Base-by-base conservation (phyloP, 176 grass and related monocot species). In the Metroxylon sagu region DNA sequence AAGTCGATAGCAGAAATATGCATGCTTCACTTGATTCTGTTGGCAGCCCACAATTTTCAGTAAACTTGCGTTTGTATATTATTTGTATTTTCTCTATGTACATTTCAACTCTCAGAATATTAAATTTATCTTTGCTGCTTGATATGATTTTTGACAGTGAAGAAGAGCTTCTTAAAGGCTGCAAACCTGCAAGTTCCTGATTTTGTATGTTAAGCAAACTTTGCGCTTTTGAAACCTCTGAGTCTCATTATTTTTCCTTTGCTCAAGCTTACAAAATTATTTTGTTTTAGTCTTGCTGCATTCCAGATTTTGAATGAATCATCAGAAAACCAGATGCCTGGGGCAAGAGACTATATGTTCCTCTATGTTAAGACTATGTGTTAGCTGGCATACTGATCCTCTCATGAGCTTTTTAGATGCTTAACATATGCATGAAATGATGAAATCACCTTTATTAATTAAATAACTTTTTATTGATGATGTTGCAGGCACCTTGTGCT, bases 11-110 rank as follows among this genome's bases (percentile, higher is more conserved):
- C 55, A 65, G 30, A 53, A 70, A 73, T 67, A 53, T 64, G 6
- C 61, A 61, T 59, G 67, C 78, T 82, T 86, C 85, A 6, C 54
- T 89, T 61, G 58, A 26, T 49, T 52, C 21, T 23, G 21, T 69
- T 69, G 53, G 56, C 29, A 63, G 61, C 58, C 56, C 82, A 71
- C 92, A 65, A 21, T 90, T 90, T 78, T 82, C 78, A 16, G 69
- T 56, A 17, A 57, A 80, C 69, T 82, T 84, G 88, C 83, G 92
- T 97, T 73, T 23, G 21, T 23, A 23, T 23, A 23, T 23, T 23
- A 23, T 23, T 23, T 23, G 21, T 23, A 23, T 17, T 25, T 25
- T 23, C 48, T 57, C 52, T 39, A 58, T 63, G 48, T 3, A 25
- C 27, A 28, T 65, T 56, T 78, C 1, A 57, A 2, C 25, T 50